Base-by-base conservation (phyloP, 2,329 filamentous ascomycete genomes). In the Claviceps capensis region DNA sequence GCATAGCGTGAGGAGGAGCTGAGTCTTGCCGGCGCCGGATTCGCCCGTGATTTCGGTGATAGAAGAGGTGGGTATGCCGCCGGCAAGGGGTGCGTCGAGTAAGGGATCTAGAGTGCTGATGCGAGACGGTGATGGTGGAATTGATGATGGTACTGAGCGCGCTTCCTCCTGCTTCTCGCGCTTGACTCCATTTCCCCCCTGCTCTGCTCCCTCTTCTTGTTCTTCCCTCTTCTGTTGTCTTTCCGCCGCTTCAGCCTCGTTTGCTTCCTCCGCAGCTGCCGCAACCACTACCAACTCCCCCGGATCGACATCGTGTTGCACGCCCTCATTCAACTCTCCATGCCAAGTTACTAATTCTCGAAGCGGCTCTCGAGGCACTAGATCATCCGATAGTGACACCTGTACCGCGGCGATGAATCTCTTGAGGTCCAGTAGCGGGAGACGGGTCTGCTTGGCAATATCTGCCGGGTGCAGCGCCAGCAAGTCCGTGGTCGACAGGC, bases 11-110 rank as follows among this genome's bases (percentile, higher is more conserved):
- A 97, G 78, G 30, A 97, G 82, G 62, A 96, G 81, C 67, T 98
- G 93, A 1, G 93, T 96, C 76, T 98, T 98, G 62, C 91, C 93
- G 58, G 83, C 86, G 60, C 90, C 93, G 57, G 88, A 95, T 72
- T 97, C 93, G 53, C 93, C 93, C 1, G 88, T 86, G 55, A 98
- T 77, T 66, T 98, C 93, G 7, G 88, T 89, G 62, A 98, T 74
- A 67, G 85, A 85, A 47, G 89, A 86, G 2, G 82, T 77, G 1
- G 85, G 86, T 52, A 97, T 78, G 19, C 93, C 93, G 47, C 90
- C 91, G 54, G 79, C 80, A 41, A 97, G 74, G 2, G 68, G 70
- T 8, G 64, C 65, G 58, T 98, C 91, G 36, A 98, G 73, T 40
- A 69, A 68, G 48, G 78, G 72, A 65, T 95, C 87, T 44, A 96